Conservation (phyloP, 495 filamentous ascomycete species). For the Immersiella caudata region DNA sequence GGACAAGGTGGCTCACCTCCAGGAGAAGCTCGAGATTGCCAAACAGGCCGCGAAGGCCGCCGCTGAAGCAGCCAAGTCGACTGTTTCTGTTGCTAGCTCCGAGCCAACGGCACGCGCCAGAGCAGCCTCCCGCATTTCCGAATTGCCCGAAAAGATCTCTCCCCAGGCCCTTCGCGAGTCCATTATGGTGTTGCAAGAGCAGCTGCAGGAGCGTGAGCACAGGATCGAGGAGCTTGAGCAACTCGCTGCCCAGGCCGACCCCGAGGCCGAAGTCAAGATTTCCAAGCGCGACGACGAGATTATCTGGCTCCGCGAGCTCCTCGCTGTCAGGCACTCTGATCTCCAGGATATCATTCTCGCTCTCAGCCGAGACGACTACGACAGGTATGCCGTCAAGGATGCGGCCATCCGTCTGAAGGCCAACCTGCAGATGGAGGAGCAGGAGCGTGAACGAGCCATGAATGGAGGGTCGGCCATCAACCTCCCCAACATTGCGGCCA, state of each 20-base stretch:
- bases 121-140: constrained; percentile 45
- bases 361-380: constrained; percentile 71
- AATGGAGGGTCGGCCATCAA: constrained; percentile 59
- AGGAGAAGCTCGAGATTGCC: constrained; percentile 85
- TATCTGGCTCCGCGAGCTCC: constrained; percentile 88
- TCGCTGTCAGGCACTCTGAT: constrained; percentile 87
- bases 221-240: constrained; percentile 85
- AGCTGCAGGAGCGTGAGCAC: constrained; percentile 89
- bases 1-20: constrained; percentile 77
- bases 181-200: constrained; percentile 92
- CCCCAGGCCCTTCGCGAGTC: constrained; percentile 94
- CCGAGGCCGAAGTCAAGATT: constrained; percentile 75
- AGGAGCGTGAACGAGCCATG: constrained; percentile 76
- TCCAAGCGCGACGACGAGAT: constrained; percentile 93
- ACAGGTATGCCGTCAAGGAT: constrained; percentile 77
- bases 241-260: constrained; percentile 64
- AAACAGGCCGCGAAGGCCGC: constrained; percentile 89
- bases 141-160: constrained; percentile 80
- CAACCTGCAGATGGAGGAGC: constrained; percentile 95
- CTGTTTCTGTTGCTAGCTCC: constrained; percentile 49
- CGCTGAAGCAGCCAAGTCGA: constrained; percentile 75
- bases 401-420: constrained; percentile 90
- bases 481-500: constrained; percentile 57
- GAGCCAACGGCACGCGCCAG: constrained; percentile 41
- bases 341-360: constrained; percentile 87